Evolutionary conservation across 768 basidiomycete species (phyloP), one percentile per base, ranked within the genome.

Genomic region (Trametes villosa): DNA sequence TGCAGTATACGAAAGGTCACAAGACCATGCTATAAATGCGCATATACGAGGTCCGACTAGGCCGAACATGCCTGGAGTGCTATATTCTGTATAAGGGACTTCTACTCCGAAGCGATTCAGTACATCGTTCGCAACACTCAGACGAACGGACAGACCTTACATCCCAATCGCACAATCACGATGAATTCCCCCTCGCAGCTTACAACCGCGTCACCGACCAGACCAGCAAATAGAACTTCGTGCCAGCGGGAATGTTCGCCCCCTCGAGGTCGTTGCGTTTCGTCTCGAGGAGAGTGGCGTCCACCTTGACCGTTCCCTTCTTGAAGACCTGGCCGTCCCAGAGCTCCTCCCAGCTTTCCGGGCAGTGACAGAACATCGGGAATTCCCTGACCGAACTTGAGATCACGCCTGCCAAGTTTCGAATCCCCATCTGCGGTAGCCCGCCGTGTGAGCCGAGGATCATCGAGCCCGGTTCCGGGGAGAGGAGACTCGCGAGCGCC

Each of bases 391-490:
- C 34, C n/a, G 26, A n/a, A 38, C 26, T 29, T 46, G 13, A 26
- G 12, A 34, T 26, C 36, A 38, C 36, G 42, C 40, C 31, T 22
- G 13, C 18, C 38, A 34, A 38, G 3, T 22, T 13, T 7, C 24
- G 26, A 24, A 40, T 11, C 20, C 76, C 76, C 57, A 72, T 76
- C 58, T 76, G 70, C 4, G 67, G 65, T 13, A 53, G 61, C 17
- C 68, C 76, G 33, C 60, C 63, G 55, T 82, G 80, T 13, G 64
- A 54, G 13, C 82, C 81, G 51, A 81, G 78, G 33, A 82, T 78
- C 15, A 79, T 63, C 0, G 80, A 80, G 1, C 80, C 81, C 1
- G 78, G 72, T 29, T 63, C 64, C 3, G 76, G 75, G 0, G 77
- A 75, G 12, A 82, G 72, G 8, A 82, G 65, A 1, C 71, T 71